Conservation (phyloP, 345 rosid species). For the Arabis alpina region DNA sequence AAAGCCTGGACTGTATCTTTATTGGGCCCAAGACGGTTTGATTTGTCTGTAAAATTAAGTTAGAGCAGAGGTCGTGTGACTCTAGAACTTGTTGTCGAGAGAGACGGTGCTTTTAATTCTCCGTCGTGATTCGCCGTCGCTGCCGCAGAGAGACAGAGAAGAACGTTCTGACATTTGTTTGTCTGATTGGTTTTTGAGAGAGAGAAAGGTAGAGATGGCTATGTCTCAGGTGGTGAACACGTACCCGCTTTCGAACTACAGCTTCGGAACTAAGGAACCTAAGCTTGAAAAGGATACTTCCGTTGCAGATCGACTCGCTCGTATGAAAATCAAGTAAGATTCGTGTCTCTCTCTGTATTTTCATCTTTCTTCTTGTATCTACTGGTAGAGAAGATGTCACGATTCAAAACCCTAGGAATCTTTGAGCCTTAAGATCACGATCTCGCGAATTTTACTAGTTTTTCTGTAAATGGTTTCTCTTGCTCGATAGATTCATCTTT, state of each 20-base stretch:
- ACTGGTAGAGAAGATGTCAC: constrained; percentile 5
- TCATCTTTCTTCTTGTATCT: not conserved
- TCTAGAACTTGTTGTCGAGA: constrained; percentile 4
- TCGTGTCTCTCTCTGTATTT: constrained; percentile 5
- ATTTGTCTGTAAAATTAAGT: not conserved
- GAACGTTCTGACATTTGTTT: not conserved
- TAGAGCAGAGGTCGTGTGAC: not conserved
- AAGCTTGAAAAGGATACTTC: constrained; percentile 97
- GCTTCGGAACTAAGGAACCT: constrained; percentile 94
- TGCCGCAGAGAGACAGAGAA: not conserved
- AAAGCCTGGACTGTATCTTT: not conserved
- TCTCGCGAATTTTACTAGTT: not conserved
- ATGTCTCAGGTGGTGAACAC: constrained; percentile 84
- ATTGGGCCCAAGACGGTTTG: not conserved
- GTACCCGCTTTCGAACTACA: constrained; percentile 90
- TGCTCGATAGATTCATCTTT: too few relatives aligned
- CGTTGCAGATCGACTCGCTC: constrained; percentile 97
- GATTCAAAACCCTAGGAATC: constrained; percentile 49
- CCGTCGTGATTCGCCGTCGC: constrained; percentile 31
- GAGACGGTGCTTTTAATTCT: not conserved
- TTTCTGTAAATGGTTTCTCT: not conserved
- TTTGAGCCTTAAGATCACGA: constrained; percentile 26
- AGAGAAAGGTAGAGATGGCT: constrained; percentile 53
- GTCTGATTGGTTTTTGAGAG: not conserved
- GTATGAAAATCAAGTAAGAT: constrained; percentile 92